These are phyloP conservation scores for Fusarium torulosum DNA, from an alignment of 2,329 filamentous ascomycete species.

Conservation along the genomic window DNA sequence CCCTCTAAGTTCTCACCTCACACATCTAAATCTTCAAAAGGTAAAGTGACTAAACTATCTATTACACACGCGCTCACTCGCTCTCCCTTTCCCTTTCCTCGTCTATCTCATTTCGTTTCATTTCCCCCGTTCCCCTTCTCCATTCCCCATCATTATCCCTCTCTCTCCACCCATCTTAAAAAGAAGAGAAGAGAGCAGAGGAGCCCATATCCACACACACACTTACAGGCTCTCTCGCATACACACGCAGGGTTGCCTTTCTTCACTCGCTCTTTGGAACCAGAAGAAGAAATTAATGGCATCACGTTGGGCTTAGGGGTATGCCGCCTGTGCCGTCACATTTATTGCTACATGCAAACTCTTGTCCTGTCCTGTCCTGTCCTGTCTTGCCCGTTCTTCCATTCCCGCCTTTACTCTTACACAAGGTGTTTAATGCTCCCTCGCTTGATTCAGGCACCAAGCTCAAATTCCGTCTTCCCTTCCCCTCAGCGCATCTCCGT, in stretches of 20 bases:
- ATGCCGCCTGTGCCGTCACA: constrained; percentile 25
- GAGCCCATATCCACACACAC: constrained; percentile 1
- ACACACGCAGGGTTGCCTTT: constrained; percentile 15
- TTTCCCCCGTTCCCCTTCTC: too few relatives aligned
- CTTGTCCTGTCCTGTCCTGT: background rate
- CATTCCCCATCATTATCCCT: too few relatives aligned
- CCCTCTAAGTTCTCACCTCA: too few relatives aligned
- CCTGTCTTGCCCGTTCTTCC: constrained; percentile 10
- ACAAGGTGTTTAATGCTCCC: constrained; percentile 33
- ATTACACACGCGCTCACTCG: too few relatives aligned
- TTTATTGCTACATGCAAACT: constrained; percentile 25
- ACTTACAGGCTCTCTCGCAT: constrained; percentile 18
- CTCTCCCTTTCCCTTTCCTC: too few relatives aligned
- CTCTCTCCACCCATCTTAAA: too few relatives aligned
- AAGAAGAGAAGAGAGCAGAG: too few relatives aligned
- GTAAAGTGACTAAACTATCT: too few relatives aligned
- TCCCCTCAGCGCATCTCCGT: constrained; percentile 31
- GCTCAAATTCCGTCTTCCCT: constrained; percentile 28
- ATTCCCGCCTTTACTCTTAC: constrained; percentile 31
- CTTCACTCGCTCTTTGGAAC: constrained; percentile 2
- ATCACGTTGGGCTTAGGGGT: constrained; percentile 20
- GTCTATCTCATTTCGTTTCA: too few relatives aligned
- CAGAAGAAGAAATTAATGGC: constrained; percentile 20
- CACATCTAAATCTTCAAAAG: too few relatives aligned
- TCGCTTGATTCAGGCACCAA: constrained; percentile 39